phyloP scores from a whole-genome alignment of 2,329 filamentous ascomycete genomes.

The Aspergillus sclerotialis region DNA sequence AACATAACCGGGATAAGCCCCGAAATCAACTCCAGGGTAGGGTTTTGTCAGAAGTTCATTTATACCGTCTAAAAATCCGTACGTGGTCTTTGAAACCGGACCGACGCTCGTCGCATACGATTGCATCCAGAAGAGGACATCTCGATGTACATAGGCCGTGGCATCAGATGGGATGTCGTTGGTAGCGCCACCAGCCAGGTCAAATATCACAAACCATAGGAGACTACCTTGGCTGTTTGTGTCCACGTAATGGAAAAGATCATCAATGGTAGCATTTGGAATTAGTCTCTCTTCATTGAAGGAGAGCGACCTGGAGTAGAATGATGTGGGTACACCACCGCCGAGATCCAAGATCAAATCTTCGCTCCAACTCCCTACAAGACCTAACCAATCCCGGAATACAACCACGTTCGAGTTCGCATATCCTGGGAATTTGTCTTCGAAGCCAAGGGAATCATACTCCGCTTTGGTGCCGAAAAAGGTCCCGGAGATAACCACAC shows the following conservation, averaged over 20 bases:
- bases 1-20: slow-evolving; percentile 57
- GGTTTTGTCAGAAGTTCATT: slow-evolving; percentile 29
- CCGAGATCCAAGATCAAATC: slow-evolving; percentile 16
- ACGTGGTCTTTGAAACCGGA: slow-evolving; percentile 38
- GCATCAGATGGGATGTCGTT: slow-evolving; percentile 48
- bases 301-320: slow-evolving; percentile 52
- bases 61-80: slow-evolving; percentile 46
- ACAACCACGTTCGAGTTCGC: slow-evolving; percentile 14
- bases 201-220: slow-evolving; percentile 56
- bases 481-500: slow-evolving; percentile 52
- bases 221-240: slow-evolving; percentile 43
- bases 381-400: slow-evolving; percentile 22
- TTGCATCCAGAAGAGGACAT: slow-evolving; percentile 57
- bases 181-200: slow-evolving; percentile 55
- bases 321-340: slow-evolving; percentile 41
- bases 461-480: slow-evolving; percentile 54
- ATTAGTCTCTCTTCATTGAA: slow-evolving; percentile 46
- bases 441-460: slow-evolving; percentile 38
- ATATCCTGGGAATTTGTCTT: slow-evolving; percentile 15
- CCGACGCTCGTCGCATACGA: slow-evolving; percentile 50
- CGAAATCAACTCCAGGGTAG: slow-evolving; percentile 30
- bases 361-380: slow-evolving; percentile 20
- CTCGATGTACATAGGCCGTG: slow-evolving; percentile 56
- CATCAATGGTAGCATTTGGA: slow-evolving; percentile 32
- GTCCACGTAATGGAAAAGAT: slow-evolving; percentile 50